Percentiles rank a stretch among this genome's conserved stretches.
phyloP scores from a whole-genome alignment of 2,329 filamentous ascomycete genomes.

The Gremmenia infestans region DNA sequence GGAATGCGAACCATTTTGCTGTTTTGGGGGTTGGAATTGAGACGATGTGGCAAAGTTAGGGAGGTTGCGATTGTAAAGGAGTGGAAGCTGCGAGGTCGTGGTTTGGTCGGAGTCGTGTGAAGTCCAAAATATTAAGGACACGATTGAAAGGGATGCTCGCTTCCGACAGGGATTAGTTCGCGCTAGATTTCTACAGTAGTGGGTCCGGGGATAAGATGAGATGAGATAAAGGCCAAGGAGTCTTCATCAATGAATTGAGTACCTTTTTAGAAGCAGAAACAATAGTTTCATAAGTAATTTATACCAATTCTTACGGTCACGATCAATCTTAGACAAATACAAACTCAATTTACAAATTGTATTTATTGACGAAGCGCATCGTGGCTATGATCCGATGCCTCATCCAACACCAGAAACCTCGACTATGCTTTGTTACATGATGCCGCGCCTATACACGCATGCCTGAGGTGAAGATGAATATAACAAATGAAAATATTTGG shows the following conservation, averaged over 20 bases:
- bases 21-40: not conserved
- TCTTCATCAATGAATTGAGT: no score
- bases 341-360: not conserved
- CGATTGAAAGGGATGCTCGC: conserved; percentile 23
- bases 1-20: conserved; percentile 16
- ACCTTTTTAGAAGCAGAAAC: no score
- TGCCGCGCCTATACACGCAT: conserved; percentile 19
- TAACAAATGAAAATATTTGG: conserved; percentile 27
- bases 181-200: not conserved
- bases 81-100: conserved; percentile 2
- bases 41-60: conserved; percentile 1
- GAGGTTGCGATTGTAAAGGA: conserved; percentile 9
- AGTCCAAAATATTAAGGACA: conserved; percentile 24
- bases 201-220: not conserved
- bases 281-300: no score
- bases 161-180: conserved; percentile 8
- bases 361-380: conserved; percentile 13
- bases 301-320: no score
- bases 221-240: no score
- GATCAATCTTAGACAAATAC: not conserved
- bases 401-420: conserved; percentile 11
- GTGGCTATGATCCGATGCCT: conserved; percentile 8
- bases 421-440: conserved; percentile 25
- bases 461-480: conserved; percentile 21
- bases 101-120: conserved; percentile 2